Evolutionary conservation across 805 yeast species (phyloP).

Genomic region (Candida insectorum): DNA sequence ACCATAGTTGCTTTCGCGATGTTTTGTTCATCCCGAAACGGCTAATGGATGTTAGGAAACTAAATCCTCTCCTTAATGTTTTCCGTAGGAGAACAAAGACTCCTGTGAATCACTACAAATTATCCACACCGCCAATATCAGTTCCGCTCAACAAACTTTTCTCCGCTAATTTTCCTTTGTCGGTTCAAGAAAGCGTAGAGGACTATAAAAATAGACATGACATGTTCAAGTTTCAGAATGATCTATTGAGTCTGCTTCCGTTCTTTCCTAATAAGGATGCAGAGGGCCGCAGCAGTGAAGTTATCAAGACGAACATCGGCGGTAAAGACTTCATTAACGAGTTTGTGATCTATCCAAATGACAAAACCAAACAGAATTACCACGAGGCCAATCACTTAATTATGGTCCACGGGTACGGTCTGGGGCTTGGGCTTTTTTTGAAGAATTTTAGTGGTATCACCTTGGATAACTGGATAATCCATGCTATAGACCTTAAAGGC

Average conservation of each 20-base stretch:
- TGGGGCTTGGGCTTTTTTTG: conserved; percentile 43
- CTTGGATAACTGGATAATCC: conserved; percentile 61
- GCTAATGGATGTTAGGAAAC: conserved; percentile 8
- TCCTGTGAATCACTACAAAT: conserved; percentile 28
- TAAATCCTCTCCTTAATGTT: conserved; percentile 2
- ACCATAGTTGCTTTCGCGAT: too few species aligned
- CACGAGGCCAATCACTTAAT: conserved; percentile 31
- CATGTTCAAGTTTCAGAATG: conserved; percentile 44
- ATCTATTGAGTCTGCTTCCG: conserved; percentile 43
- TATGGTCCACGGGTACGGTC: conserved; percentile 46
- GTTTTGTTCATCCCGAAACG: too few species aligned
- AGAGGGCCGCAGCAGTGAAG: conserved; percentile 26
- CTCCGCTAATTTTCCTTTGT: conserved; percentile 56
- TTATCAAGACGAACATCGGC: conserved; percentile 27
- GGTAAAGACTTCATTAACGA: conserved; percentile 33
- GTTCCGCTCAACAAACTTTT: conserved; percentile 56
- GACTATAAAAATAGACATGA: conserved; percentile 44
- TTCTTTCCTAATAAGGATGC: conserved; percentile 38
- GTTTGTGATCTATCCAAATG: conserved; percentile 36
- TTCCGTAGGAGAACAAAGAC: not conserved
- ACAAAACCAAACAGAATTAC: conserved; percentile 16
- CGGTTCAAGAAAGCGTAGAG: conserved; percentile 47
- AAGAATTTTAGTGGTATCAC: conserved; percentile 31
- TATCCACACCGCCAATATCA: conserved; percentile 66
- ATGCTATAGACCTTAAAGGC: conserved; percentile 85